These are phyloP conservation scores for Saccharomycopsis javanensis DNA, from an alignment of 805 yeast species.

Conservation along the genomic window DNA sequence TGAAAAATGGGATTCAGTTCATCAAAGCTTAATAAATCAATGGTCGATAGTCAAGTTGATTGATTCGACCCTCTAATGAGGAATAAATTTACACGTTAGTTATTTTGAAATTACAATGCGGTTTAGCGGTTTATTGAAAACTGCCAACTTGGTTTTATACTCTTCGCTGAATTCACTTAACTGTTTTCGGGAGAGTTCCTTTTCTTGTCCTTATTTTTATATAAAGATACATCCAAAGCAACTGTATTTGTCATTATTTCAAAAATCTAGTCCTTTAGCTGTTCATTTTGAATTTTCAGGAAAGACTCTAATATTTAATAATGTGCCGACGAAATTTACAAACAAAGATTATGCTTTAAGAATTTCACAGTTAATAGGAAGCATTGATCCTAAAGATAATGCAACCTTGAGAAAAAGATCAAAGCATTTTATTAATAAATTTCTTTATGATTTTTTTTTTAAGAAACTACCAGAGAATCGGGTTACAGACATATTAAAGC, in stretches of 20 bases:
- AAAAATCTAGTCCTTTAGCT: constrained; percentile 7
- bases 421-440: background rate
- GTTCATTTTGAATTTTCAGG: background rate
- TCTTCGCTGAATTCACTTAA: background rate
- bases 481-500: background rate
- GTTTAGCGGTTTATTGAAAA: background rate
- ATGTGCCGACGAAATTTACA: background rate
- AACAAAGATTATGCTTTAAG: background rate
- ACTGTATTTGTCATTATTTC: constrained; percentile 1
- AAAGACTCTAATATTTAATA: constrained; percentile 2
- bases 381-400: constrained; percentile 1
- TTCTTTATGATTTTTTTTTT: background rate
- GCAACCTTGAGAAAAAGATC: constrained; percentile 4
- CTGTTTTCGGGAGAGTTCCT: background rate
- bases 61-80: too few species aligned
- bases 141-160: background rate
- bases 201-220: constrained; percentile 1
- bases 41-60: too few species aligned
- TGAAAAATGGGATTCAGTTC: too few species aligned
- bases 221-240: constrained; percentile 3
- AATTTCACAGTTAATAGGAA: background rate
- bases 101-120: background rate
- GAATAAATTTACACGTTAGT: too few species aligned
- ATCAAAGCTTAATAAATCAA: too few species aligned
- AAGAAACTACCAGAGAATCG: background rate